Percentiles rank a stretch among this genome's conserved stretches.
phyloP scores from a whole-genome alignment of 805 yeast species.

The Candida sanyiensis region DNA sequence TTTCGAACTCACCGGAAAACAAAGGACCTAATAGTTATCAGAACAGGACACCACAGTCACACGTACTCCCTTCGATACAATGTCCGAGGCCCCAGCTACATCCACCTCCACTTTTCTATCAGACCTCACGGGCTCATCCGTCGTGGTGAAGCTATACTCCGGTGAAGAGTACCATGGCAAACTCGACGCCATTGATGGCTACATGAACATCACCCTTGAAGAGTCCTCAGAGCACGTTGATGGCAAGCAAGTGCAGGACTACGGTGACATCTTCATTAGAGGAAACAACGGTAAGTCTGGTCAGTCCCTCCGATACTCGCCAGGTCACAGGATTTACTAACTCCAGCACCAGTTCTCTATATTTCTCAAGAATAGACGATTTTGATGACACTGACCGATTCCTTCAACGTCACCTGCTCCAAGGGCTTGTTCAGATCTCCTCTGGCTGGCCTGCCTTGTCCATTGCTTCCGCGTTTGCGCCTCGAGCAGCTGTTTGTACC shows the following conservation, averaged over 20 bases:
- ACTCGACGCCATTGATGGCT: constrained; percentile 90
- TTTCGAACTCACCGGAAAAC: too few relatives aligned
- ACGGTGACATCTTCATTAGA: constrained; percentile 79
- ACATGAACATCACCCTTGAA: constrained; percentile 89
- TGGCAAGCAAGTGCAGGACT: constrained; percentile 43
- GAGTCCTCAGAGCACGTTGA: constrained; percentile 61
- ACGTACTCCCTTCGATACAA: too few relatives aligned
- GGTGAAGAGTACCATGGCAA: constrained; percentile 79
- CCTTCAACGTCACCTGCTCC: too few relatives aligned
- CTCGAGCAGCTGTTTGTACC: too few relatives aligned
- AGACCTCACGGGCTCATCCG: constrained; percentile 72
- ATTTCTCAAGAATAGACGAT: constrained; percentile 21
- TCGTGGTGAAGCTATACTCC: constrained; percentile 76
- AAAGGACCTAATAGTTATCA: too few relatives aligned
- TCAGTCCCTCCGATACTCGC: too few relatives aligned
- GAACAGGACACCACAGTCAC: too few relatives aligned
- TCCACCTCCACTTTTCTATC: constrained; percentile 60
- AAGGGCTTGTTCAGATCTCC: too few relatives aligned
- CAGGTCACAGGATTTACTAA: constrained; percentile 9
- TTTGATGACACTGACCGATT: too few relatives aligned
- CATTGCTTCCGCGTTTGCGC: too few relatives aligned
- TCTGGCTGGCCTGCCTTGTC: too few relatives aligned
- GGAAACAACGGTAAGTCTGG: constrained; percentile 71
- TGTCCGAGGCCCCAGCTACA: constrained; percentile 11
- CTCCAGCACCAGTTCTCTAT: constrained; percentile 18